Evolutionary conservation across 192 early-diverging fungal species (phyloP).

Genomic region (Umbelopsis vinacea): DNA sequence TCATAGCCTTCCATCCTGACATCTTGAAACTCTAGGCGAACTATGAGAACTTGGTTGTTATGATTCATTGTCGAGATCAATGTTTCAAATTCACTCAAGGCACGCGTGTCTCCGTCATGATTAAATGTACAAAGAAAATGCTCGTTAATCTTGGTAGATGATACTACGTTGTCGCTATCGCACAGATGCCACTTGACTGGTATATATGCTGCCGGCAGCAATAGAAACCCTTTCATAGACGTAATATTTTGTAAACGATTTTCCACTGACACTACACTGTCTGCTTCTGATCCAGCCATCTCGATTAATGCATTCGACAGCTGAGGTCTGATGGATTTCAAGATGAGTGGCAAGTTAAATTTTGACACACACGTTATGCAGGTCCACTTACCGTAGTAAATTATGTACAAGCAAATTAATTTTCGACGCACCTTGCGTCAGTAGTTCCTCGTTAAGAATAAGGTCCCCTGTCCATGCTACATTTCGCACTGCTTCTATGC

Average conservation of each 20-base stretch:
- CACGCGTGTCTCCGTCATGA: background rate
- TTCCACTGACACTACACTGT: background rate
- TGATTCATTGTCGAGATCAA: background rate
- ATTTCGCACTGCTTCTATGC: background rate
- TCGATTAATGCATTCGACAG: slow-evolving; percentile 1
- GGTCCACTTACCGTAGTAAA: background rate
- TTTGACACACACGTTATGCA: too few relatives aligned
- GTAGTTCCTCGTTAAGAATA: background rate
- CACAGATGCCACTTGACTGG: background rate
- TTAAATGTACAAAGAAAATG: slow-evolving; percentile 17
- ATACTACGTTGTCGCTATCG: background rate
- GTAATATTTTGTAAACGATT: background rate
- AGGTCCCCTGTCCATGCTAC: background rate
- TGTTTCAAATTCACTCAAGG: background rate
- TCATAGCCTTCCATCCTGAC: background rate
- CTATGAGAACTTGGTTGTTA: background rate
- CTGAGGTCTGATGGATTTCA: background rate
- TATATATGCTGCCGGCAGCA: background rate
- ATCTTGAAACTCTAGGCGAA: background rate
- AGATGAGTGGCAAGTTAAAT: background rate
- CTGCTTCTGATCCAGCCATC: background rate
- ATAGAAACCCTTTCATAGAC: slow-evolving; percentile 1
- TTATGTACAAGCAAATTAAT: slow-evolving; percentile 15
- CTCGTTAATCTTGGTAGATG: background rate
- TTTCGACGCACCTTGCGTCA: background rate